A percentile compares a stretch with the other conserved stretches of the same genome.
Evolutionary conservation across 2,329 filamentous ascomycete genomes (phyloP).

Genomic region (Beauveria sp.): DNA sequence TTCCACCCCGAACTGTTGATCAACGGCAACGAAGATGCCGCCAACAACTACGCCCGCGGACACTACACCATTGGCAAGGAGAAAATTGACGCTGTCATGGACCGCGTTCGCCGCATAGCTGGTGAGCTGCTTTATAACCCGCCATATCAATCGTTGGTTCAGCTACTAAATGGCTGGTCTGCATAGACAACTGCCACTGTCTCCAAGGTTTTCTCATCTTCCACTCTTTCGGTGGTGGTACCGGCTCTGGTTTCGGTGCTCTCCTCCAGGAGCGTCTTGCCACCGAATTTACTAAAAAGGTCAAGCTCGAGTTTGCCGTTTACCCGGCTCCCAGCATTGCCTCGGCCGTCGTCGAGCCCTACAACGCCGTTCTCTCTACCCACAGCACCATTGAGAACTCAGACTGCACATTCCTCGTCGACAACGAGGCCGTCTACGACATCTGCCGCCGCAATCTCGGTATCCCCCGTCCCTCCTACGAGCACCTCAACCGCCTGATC

Average conservation of each 20-base stretch:
- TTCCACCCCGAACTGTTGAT: slow-evolving; percentile 67
- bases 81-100: slow-evolving; percentile 63
- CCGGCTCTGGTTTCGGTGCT: slow-evolving; percentile 64
- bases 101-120: slow-evolving; percentile 61
- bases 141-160: not conserved
- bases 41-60: slow-evolving; percentile 70
- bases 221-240: slow-evolving; percentile 68
- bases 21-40: slow-evolving; percentile 69
- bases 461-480: slow-evolving; percentile 59
- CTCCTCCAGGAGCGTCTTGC: slow-evolving; percentile 65
- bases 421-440: slow-evolving; percentile 69
- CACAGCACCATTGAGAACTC: slow-evolving; percentile 72
- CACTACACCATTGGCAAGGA: slow-evolving; percentile 75
- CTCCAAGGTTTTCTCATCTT: slow-evolving; percentile 71
- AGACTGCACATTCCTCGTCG: slow-evolving; percentile 71
- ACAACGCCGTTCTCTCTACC: slow-evolving; percentile 66
- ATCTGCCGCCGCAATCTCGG: slow-evolving; percentile 67
- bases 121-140: slow-evolving; percentile 36
- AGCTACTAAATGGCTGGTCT: slow-evolving; percentile 5
- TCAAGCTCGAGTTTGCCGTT: slow-evolving; percentile 67
- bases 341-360: slow-evolving; percentile 64
- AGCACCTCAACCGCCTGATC: slow-evolving; percentile 66
- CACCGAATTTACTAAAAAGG: slow-evolving; percentile 72
- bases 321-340: slow-evolving; percentile 65
- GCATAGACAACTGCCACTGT: slow-evolving; percentile 60